phyloP scores from a whole-genome alignment of 441 rosid genomes.

The Brassica hybrid region DNA sequence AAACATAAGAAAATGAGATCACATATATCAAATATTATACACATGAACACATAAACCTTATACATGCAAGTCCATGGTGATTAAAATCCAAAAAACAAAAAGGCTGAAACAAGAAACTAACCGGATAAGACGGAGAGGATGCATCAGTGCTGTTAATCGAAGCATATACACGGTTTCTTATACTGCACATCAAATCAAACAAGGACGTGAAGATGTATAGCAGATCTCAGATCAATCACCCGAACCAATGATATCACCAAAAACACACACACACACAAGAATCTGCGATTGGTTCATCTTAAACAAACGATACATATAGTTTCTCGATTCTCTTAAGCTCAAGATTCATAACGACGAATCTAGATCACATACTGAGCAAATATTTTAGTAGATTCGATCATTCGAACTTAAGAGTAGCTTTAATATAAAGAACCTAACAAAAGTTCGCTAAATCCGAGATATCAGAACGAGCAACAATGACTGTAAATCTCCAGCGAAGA shows the following conservation, averaged over 20 bases:
- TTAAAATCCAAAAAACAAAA: background rate
- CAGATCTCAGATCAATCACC: background rate
- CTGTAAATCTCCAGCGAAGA: too few species aligned
- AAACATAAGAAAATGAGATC: background rate
- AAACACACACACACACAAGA: background rate
- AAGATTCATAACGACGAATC: conserved; percentile 16
- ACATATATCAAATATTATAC: background rate
- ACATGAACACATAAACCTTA: background rate
- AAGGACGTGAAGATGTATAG: too few species aligned
- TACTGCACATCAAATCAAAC: conserved; percentile 27
- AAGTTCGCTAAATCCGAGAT: too few species aligned
- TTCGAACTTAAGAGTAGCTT: background rate
- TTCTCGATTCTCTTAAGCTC: conserved; percentile 2
- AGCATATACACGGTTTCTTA: conserved; percentile 51
- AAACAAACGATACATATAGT: background rate
- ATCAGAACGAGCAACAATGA: too few species aligned
- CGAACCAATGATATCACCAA: background rate
- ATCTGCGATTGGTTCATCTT: background rate
- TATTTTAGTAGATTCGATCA: background rate
- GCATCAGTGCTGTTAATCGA: conserved; percentile 54
- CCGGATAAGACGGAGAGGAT: conserved; percentile 61
- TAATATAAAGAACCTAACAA: background rate
- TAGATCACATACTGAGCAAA: background rate
- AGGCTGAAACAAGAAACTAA: conserved; percentile 44
- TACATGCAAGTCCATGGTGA: conserved; percentile 1